Evolutionary conservation across 169 alveolate genomes (phyloP), one percentile per base, ranked within the genome.

Genomic region (Cryptosporidium meleagridis): DNA sequence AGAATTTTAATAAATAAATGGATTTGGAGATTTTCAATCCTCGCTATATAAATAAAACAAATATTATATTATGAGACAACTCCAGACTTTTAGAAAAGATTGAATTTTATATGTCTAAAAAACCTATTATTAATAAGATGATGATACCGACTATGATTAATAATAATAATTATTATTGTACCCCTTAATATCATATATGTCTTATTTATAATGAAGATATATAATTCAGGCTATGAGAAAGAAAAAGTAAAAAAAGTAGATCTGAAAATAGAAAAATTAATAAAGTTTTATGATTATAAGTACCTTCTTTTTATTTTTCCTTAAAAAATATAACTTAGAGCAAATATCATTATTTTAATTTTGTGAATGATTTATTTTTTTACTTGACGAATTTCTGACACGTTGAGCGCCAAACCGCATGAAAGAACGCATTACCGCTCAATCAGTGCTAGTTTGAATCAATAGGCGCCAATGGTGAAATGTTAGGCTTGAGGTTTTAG

Each of bases 21-120:
- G 73, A 67, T 41, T 41, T 23, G 51, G 55, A 69, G 53, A 69
- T 69, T 29, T 33, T 55, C 67, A 55, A n/a, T 55, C 67, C 67
- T 55, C 67, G 0, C 18, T 48, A 48, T 16, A 48, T 44, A 0
- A 1, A 0, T 31, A 31, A 31, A 31, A 2, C 2, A 31, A 31
- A 31, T 31, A 31, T 31, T 45, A 45, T 45, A n/a, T n/a, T n/a
- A n/a, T n/a, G n/a, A n/a, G 53, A 45, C 9, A 45, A 45, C 10
- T 39, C 45, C 12, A 39, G 6, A 39, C 10, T 39, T 39, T 6
- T 39, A 39, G 53, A 45, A 14, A 6, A 45, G 18, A 45, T 14
- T 21, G 21, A 45, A 9, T 45, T 45, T 45, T 6, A 48, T 48
- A 48, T 3, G 8, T 14, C 23, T 14, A 14, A 16, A 16, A 48